A percentile compares a stretch with the other conserved stretches of the same genome.
Evolutionary conservation across 2,329 filamentous ascomycete genomes (phyloP).

Genomic region (Verticillium zaregamsianum): DNA sequence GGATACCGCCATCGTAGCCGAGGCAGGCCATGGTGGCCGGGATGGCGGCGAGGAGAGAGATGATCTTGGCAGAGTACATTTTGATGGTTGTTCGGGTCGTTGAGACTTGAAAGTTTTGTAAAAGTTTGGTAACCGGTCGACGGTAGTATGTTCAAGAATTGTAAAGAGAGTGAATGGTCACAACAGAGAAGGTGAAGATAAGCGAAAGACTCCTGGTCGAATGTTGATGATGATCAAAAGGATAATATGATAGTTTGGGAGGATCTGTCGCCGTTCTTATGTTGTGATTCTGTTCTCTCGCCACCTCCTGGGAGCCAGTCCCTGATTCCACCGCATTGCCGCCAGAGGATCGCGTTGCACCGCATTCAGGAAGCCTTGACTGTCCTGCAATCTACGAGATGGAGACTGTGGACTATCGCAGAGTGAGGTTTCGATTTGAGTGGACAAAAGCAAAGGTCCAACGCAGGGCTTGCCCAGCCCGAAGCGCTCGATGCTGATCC

Average conservation of each 20-base stretch:
- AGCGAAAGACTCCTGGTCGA: conserved; percentile 3
- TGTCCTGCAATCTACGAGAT: not conserved
- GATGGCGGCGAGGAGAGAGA: conserved; percentile 16
- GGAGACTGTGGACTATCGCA: not conserved
- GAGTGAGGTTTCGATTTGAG: not conserved
- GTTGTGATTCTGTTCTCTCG: not conserved
- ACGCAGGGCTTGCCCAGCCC: not conserved
- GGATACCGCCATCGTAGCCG: conserved; percentile 25
- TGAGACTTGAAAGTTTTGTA: not conserved
- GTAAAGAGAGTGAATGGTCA: not conserved
- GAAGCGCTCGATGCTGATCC: not conserved
- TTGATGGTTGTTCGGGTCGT: not conserved
- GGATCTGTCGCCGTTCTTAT: not conserved
- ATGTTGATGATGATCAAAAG: conserved; percentile 1
- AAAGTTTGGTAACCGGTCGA: conserved; percentile 1
- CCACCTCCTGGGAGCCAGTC: not conserved
- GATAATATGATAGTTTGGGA: not conserved
- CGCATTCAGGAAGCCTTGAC: not conserved
- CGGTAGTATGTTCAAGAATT: not conserved
- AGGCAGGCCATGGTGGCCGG: conserved; percentile 24
- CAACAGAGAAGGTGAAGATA: not conserved
- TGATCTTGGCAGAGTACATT: not conserved
- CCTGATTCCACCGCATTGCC: not conserved
- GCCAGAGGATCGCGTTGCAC: not conserved
- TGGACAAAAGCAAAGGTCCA: not conserved